These are phyloP conservation scores for Sclerotiophoma versabilis DNA, from an alignment of 2,329 filamentous ascomycete genomes.

Conservation along the genomic window DNA sequence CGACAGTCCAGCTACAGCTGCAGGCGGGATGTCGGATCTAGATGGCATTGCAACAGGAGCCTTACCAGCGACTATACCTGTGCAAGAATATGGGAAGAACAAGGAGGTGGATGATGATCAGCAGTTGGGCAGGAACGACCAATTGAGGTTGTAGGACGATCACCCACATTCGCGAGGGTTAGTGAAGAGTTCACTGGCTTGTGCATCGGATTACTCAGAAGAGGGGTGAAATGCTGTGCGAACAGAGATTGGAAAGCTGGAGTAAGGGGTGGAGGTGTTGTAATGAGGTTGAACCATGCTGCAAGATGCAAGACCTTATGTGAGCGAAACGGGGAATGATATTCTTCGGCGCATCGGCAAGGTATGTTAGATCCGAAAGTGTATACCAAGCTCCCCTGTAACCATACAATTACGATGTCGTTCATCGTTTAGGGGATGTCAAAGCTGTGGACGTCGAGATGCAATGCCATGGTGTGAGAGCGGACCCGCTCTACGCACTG, in stretches of 20 bases:
- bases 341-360: too few relatives aligned
- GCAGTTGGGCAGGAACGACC: background rate
- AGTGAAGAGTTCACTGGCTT: background rate
- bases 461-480: background rate
- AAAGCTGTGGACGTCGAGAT: background rate
- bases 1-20: conserved; percentile 39
- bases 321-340: too few relatives aligned
- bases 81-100: conserved; percentile 21
- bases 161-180: background rate
- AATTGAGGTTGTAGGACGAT: background rate
- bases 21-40: conserved; percentile 37
- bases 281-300: too few relatives aligned
- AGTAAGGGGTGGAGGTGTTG: too few relatives aligned
- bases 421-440: background rate
- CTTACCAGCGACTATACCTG: conserved; percentile 31
- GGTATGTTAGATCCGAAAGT: too few relatives aligned
- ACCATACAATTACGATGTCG: too few relatives aligned
- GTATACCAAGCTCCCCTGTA: too few relatives aligned
- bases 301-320: too few relatives aligned
- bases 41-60: conserved; percentile 43
- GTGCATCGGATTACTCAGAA: background rate
- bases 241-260: too few relatives aligned
- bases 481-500: background rate
- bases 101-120: background rate
- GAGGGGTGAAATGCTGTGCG: too few relatives aligned